These are phyloP conservation scores for Boletus rufocinnamomeus DNA, from an alignment of 768 basidiomycete species.

Conservation along the genomic window DNA sequence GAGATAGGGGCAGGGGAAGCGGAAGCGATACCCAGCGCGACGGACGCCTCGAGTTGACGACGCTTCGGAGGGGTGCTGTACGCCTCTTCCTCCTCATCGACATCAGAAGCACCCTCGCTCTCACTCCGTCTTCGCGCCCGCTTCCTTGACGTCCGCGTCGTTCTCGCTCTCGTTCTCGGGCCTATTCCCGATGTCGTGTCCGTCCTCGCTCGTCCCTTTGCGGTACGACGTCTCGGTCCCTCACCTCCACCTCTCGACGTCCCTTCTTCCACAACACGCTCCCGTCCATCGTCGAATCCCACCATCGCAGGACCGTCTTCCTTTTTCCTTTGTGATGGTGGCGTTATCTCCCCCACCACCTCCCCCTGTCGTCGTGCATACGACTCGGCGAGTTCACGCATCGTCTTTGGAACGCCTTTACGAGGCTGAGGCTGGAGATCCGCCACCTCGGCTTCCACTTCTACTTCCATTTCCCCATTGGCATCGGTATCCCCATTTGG, in stretches of 20 bases:
- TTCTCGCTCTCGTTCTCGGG: conserved; percentile 5
- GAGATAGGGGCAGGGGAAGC: background rate
- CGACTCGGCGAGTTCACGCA: conserved; percentile 62
- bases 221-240: conserved; percentile 14
- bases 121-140: conserved; percentile 28
- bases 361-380: conserved; percentile 11
- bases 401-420: conserved; percentile 51
- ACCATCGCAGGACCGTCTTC: background rate
- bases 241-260: background rate
- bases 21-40: conserved; percentile 1
- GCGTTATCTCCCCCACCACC: background rate
- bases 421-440: conserved; percentile 15
- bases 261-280: conserved; percentile 5
- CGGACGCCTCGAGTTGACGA: conserved; percentile 27
- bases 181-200: background rate
- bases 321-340: conserved; percentile 28
- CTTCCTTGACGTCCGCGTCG: conserved; percentile 27
- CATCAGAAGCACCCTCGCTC: conserved; percentile 26
- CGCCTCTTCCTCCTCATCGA: conserved; percentile 20
- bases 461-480: conserved; percentile 11
- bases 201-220: conserved; percentile 1
- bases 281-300: conserved; percentile 3
- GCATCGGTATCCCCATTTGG: conserved; percentile 12
- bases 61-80: conserved; percentile 34
- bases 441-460: conserved; percentile 20